Evolutionary conservation across 495 filamentous ascomycete genomes (phyloP).

Genomic region (Neurospora cerealis): DNA sequence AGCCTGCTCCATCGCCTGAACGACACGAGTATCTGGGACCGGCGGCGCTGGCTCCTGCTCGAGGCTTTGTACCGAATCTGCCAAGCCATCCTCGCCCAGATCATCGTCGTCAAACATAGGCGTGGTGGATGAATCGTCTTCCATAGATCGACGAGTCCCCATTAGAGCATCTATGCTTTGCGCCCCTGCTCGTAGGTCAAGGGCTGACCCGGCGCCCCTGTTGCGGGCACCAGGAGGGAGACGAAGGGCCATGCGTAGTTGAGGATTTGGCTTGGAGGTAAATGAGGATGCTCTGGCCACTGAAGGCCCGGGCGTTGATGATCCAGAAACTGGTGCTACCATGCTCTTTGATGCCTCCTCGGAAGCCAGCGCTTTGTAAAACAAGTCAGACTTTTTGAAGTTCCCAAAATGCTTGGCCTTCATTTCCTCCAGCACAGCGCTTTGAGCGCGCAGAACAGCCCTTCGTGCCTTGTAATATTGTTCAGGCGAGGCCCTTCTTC

Average conservation of each 20-base stretch:
- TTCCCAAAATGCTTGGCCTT: slow-evolving; percentile 65
- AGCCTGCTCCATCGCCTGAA: slow-evolving; percentile 89
- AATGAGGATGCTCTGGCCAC: slow-evolving; percentile 23
- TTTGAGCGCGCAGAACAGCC: slow-evolving; percentile 76
- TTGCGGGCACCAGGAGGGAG: slow-evolving; percentile 15
- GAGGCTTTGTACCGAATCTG: slow-evolving; percentile 42
- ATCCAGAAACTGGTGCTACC: not conserved
- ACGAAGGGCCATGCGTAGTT: slow-evolving; percentile 29
- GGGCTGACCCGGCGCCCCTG: slow-evolving; percentile 34
- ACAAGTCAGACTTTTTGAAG: slow-evolving; percentile 87
- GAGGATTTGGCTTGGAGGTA: slow-evolving; percentile 27
- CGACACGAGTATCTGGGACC: slow-evolving; percentile 49
- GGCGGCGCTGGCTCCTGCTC: slow-evolving; percentile 33
- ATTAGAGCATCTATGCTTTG: not conserved
- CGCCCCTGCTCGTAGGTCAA: slow-evolving; percentile 25
- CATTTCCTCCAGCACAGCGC: slow-evolving; percentile 71
- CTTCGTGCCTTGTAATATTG: slow-evolving; percentile 79
- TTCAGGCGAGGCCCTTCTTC: slow-evolving; percentile 58
- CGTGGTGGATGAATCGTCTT: slow-evolving; percentile 21
- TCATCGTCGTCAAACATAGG: slow-evolving; percentile 50
- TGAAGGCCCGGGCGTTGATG: slow-evolving; percentile 13
- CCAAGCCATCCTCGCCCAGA: slow-evolving; percentile 39
- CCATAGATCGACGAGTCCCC: slow-evolving; percentile 8
- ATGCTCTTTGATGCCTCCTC: slow-evolving; percentile 58
- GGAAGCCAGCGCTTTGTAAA: slow-evolving; percentile 88